Evolutionary conservation across 495 filamentous ascomycete genomes (phyloP).

Genomic region (Aspergillus nanangensis): DNA sequence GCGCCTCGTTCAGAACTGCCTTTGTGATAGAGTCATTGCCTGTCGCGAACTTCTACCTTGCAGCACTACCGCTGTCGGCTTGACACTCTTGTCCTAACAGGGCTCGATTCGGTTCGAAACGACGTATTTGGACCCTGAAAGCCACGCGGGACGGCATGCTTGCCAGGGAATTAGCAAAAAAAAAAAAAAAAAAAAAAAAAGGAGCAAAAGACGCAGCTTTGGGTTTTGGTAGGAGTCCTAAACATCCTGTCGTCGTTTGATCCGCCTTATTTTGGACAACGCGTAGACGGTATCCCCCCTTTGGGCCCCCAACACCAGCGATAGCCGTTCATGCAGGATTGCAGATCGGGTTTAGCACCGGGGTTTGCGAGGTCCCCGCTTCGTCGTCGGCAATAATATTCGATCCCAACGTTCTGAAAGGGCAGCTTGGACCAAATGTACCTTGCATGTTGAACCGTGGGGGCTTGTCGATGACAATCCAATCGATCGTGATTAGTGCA

Average conservation of each 20-base stretch:
- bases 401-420: too few relatives aligned
- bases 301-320: not conserved
- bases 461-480: conserved; percentile 15
- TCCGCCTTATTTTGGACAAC: too few relatives aligned
- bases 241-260: too few relatives aligned
- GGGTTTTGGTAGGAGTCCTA: too few relatives aligned
- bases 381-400: too few relatives aligned
- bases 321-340: not conserved
- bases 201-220: too few relatives aligned
- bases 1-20: not conserved
- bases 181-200: too few relatives aligned
- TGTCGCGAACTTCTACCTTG: not conserved
- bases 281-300: too few relatives aligned
- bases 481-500: not conserved
- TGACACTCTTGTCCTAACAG: conserved; percentile 9
- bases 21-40: not conserved
- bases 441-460: conserved; percentile 29
- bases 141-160: conserved; percentile 11
- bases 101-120: conserved; percentile 17
- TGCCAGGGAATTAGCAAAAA: not conserved
- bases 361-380: too few relatives aligned
- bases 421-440: conserved; percentile 28
- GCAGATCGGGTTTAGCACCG: too few relatives aligned
- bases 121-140: conserved; percentile 1
- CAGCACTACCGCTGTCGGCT: not conserved